These are phyloP conservation scores for Striga asiatica DNA, from an alignment of 257 asterid genomes.

Conservation along the genomic window DNA sequence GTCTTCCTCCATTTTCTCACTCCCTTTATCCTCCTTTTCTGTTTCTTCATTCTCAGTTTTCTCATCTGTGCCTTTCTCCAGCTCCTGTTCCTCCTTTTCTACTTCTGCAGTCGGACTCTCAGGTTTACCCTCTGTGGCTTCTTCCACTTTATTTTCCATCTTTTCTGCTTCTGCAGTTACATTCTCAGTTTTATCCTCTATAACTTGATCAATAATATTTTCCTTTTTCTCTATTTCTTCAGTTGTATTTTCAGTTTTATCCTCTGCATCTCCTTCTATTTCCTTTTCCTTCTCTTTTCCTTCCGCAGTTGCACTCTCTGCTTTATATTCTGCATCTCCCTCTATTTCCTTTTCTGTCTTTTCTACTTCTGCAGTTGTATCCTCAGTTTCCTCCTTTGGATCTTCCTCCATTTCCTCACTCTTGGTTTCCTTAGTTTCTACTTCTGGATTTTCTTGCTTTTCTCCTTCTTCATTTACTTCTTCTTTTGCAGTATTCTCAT, in stretches of 20 bases:
- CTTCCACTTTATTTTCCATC: background rate
- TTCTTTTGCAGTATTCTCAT: conserved; percentile 14
- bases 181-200: no score
- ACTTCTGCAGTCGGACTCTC: no score
- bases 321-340: background rate
- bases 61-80: conserved; percentile 23
- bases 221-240: background rate
- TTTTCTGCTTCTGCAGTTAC: no score
- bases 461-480: conserved; percentile 16
- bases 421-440: background rate
- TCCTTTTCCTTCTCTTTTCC: background rate
- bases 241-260: background rate
- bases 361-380: background rate
- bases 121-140: background rate
- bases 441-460: conserved; percentile 15
- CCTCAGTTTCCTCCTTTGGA: background rate
- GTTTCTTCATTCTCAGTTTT: background rate
- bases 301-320: background rate
- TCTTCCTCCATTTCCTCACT: background rate
- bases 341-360: background rate
- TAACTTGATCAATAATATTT: background rate
- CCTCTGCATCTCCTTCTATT: background rate
- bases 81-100: conserved; percentile 13
- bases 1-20: conserved; percentile 23
- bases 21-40: conserved; percentile 11